These are phyloP conservation scores for Pythium aphanidermatum DNA, from an alignment of 352 stramenopile genomes.

Conservation along the genomic window DNA sequence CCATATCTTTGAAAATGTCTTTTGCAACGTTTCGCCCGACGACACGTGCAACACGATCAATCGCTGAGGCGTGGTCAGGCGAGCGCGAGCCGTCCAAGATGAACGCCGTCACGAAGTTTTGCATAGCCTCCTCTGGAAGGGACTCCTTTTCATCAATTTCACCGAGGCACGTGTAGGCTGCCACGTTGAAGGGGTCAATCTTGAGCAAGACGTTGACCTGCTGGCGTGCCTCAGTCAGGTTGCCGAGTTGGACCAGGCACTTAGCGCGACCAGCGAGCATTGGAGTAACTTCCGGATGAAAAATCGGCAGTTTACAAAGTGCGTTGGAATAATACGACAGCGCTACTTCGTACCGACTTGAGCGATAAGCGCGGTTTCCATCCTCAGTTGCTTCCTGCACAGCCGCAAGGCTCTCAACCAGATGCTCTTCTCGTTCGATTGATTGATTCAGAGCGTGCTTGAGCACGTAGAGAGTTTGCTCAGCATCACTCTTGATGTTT, in stretches of 20 bases:
- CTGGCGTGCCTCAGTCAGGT: slow-evolving; percentile 33
- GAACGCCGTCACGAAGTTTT: slow-evolving; percentile 78
- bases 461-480: slow-evolving; percentile 56
- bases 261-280: slow-evolving; percentile 50
- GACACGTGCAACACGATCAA: slow-evolving; percentile 61
- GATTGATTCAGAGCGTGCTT: slow-evolving; percentile 64
- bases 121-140: slow-evolving; percentile 57
- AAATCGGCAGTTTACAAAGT: slow-evolving; percentile 52
- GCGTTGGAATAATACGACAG: slow-evolving; percentile 55
- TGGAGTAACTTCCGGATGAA: slow-evolving; percentile 58
- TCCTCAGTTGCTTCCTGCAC: slow-evolving; percentile 50
- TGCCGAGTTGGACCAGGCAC: slow-evolving; percentile 49
- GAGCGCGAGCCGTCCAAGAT: slow-evolving; percentile 77
- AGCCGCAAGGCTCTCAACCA: slow-evolving; percentile 38
- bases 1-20: slow-evolving; percentile 60
- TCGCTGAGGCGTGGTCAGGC: slow-evolving; percentile 54
- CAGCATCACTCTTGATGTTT: slow-evolving; percentile 23
- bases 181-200: slow-evolving; percentile 62
- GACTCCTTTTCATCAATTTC: slow-evolving; percentile 50
- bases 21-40: slow-evolving; percentile 66
- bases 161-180: slow-evolving; percentile 64
- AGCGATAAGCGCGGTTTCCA: slow-evolving; percentile 48
- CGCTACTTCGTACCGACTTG: slow-evolving; percentile 42
- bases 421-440: slow-evolving; percentile 38
- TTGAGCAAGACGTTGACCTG: slow-evolving; percentile 42